phyloP scores from a whole-genome alignment of 345 rosid genomes.

The Laguncularia racemosa region DNA sequence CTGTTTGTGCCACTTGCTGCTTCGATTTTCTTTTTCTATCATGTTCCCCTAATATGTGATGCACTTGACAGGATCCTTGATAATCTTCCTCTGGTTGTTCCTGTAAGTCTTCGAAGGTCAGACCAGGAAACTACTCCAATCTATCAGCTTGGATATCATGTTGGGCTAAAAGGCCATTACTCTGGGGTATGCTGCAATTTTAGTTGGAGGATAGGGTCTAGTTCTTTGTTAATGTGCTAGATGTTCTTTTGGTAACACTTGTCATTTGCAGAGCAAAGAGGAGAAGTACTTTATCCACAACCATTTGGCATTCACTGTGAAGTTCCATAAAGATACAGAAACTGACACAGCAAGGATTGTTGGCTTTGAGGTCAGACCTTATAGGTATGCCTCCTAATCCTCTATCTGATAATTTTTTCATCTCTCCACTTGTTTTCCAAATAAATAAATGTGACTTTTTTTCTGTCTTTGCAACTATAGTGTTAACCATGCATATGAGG shows the following conservation, averaged over 20 bases:
- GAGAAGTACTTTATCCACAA: constrained; percentile 85
- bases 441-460: background rate
- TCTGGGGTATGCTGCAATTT: constrained; percentile 55
- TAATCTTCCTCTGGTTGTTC: constrained; percentile 92
- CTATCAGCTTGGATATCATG: constrained; percentile 86
- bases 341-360: constrained; percentile 87
- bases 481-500: constrained; percentile 79
- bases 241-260: constrained; percentile 12
- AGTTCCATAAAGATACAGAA: constrained; percentile 67
- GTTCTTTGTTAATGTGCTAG: constrained; percentile 2
- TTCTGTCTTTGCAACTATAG: constrained; percentile 23
- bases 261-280: constrained; percentile 60
- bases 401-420: background rate
- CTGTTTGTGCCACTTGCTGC: background rate
- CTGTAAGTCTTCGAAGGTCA: constrained; percentile 35
- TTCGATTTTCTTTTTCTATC: background rate
- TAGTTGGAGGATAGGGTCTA: constrained; percentile 1
- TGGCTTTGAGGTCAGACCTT: constrained; percentile 94
- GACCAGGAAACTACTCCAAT: constrained; percentile 65
- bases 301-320: constrained; percentile 82
- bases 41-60: background rate
- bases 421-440: background rate
- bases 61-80: constrained; percentile 74
- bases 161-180: constrained; percentile 88
- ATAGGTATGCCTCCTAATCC: constrained; percentile 39